Evolutionary conservation across 1,284 basidiomycete genomes (phyloP).

Genomic region (Heliocybe sulcata): DNA sequence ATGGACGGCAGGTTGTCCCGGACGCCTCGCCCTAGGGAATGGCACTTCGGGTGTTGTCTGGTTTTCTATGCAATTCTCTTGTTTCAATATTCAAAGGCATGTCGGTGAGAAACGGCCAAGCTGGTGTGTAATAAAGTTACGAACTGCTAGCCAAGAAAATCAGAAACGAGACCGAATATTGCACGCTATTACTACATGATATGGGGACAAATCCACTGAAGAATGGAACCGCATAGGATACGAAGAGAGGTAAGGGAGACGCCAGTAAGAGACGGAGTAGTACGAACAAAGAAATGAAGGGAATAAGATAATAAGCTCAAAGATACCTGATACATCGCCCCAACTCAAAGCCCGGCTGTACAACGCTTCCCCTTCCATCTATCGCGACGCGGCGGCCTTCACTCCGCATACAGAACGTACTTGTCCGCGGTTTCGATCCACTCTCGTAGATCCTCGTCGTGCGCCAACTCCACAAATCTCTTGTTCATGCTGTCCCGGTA

Average conservation of each 20-base stretch:
- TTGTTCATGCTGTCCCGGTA: conserved; percentile 70
- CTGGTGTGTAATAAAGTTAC: neutral
- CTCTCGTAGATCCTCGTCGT: conserved; percentile 64
- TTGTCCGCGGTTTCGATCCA: conserved; percentile 88
- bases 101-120: no score
- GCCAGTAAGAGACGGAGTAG: neutral
- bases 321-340: conserved; percentile 1
- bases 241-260: neutral
- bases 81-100: no score
- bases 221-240: neutral
- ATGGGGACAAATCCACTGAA: neutral
- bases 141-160: neutral
- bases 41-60: neutral
- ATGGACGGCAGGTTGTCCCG: neutral
- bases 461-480: conserved; percentile 57
- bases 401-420: conserved; percentile 83
- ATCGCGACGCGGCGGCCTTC: conserved; percentile 9
- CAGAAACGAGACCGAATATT: neutral
- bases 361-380: neutral
- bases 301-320: neutral
- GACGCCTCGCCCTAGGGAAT: neutral
- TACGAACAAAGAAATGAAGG: neutral
- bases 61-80: no score
- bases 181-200: conserved; percentile 2
- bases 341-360: neutral